Evolutionary conservation across 352 stramenopile genomes (phyloP).

Genomic region (Globisporangium emineosum): DNA sequence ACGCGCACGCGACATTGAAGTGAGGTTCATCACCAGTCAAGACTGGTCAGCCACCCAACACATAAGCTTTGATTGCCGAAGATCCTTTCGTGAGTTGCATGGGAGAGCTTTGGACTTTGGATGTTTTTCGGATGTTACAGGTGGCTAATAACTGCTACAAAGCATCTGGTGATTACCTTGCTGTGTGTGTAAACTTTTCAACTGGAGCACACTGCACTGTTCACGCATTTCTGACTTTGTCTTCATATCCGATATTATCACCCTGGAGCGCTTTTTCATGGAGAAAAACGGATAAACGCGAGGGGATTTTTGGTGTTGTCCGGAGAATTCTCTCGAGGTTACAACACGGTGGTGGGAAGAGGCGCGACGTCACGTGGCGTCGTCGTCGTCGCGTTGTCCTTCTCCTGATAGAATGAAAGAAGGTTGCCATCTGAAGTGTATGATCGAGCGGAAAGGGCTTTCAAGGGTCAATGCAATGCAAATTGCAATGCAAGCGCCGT

Average conservation of each 20-base stretch:
- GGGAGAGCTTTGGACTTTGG: background rate
- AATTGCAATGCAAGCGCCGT: no score
- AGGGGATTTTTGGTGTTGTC: background rate
- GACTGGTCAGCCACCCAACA: background rate
- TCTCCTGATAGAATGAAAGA: background rate
- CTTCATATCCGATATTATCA: no score
- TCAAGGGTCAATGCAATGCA: background rate
- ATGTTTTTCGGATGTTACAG: background rate
- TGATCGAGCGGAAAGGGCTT: background rate
- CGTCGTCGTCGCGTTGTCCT: background rate
- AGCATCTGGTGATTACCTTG: background rate
- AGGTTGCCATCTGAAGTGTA: background rate
- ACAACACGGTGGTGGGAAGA: background rate
- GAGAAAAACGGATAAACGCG: background rate
- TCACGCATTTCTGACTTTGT: no score
- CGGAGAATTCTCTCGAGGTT: background rate
- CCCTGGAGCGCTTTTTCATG: background rate
- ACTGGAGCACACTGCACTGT: no score
- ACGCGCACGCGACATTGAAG: background rate
- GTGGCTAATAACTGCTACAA: background rate
- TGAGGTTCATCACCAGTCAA: background rate
- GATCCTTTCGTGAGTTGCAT: background rate
- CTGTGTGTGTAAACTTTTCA: background rate
- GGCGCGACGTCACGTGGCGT: background rate
- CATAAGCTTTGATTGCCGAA: background rate